phyloP scores from a whole-genome alignment of 305 asterid species.

The Ilex paraguariensis region DNA sequence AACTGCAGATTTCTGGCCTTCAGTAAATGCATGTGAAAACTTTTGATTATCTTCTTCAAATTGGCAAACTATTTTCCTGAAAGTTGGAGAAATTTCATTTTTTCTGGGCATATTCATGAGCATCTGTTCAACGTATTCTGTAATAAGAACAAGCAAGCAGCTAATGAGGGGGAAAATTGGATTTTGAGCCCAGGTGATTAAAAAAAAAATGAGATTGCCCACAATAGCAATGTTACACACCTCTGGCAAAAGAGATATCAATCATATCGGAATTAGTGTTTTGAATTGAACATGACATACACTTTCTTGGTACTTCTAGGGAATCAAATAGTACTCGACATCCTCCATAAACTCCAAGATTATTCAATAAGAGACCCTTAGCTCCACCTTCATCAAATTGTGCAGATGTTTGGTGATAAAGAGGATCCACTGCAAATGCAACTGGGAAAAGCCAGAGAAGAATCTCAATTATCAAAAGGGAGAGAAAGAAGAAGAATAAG shows the following conservation, averaged over 20 bases:
- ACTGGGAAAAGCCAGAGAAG: constrained; percentile 14
- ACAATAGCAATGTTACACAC: constrained; percentile 28
- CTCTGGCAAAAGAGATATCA: constrained; percentile 79
- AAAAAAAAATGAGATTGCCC: constrained; percentile 2
- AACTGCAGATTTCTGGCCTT: constrained; percentile 39
- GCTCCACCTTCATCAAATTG: constrained; percentile 99
- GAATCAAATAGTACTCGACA: constrained; percentile 96
- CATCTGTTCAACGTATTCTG: constrained; percentile 79
- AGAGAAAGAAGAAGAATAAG: background rate
- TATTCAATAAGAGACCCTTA: constrained; percentile 88
- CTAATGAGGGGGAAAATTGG: too few relatives aligned
- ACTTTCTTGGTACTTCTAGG: constrained; percentile 81
- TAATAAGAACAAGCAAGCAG: background rate
- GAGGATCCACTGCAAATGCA: constrained; percentile 97
- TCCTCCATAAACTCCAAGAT: constrained; percentile 87
- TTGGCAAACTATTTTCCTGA: constrained; percentile 53
- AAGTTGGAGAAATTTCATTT: constrained; percentile 81
- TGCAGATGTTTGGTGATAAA: constrained; percentile 97
- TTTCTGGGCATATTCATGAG: constrained; percentile 48
- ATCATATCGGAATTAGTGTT: constrained; percentile 34
- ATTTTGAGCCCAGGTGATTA: background rate
- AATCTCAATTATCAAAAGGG: background rate
- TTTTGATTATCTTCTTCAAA: constrained; percentile 58
- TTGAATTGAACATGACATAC: constrained; percentile 31
- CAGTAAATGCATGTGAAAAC: constrained; percentile 43